Conservation (phyloP, 495 filamentous ascomycete genomes). For the Podospora bellae-mahoneyi region DNA sequence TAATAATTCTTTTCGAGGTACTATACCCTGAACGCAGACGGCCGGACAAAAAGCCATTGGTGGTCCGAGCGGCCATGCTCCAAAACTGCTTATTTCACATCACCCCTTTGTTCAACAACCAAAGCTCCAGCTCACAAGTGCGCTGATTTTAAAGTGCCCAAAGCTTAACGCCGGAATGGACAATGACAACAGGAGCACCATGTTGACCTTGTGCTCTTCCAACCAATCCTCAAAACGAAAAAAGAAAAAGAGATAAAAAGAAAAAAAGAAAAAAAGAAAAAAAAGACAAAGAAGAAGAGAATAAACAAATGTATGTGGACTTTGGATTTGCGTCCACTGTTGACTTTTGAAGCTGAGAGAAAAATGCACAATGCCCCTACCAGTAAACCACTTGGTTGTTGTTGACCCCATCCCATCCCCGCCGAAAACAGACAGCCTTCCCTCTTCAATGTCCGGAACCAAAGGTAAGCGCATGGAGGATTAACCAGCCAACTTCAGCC, state of each 20-base stretch:
- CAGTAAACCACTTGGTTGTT: background rate
- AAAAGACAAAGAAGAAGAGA: background rate
- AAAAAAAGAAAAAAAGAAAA: background rate
- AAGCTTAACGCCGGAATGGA: background rate
- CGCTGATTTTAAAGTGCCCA: background rate
- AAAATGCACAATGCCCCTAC: background rate
- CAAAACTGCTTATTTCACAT: background rate
- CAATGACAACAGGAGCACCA: background rate
- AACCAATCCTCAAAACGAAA: background rate
- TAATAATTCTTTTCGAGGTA: background rate
- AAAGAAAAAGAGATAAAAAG: background rate
- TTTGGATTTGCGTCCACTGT: background rate
- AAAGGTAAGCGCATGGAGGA: background rate
- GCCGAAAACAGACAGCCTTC: background rate
- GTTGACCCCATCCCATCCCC: background rate
- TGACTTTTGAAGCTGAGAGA: background rate
- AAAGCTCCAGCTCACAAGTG: background rate
- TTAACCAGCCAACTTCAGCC: background rate
- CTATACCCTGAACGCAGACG: background rate
- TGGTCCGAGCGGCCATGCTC: no score
- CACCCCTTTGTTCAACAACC: background rate
- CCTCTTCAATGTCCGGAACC: background rate
- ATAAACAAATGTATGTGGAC: background rate
- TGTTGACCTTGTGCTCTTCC: background rate
- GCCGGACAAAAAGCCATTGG: background rate